Evolutionary conservation across 495 filamentous ascomycete genomes (phyloP), one percentile per base, ranked within the genome.

Genomic region (Penicillium turbatum): DNA sequence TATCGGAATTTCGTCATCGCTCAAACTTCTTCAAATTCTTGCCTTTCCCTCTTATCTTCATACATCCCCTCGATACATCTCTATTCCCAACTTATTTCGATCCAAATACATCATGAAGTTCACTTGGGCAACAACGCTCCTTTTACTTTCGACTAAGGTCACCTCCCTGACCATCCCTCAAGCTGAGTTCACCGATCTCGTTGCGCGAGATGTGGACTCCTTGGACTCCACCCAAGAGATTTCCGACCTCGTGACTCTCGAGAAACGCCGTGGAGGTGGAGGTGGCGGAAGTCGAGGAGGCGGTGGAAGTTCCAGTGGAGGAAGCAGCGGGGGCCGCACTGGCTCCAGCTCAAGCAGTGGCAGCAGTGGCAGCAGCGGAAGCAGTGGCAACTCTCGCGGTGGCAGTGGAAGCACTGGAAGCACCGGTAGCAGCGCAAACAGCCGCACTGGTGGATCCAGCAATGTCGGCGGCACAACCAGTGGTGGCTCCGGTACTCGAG

Each of bases 401-500:
- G 57, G 60, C 26, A 54, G 63, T 37, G 67, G 60, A 15, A 49
- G 58, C 10, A 60, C 57, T 8, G 48, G 61, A 32, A 52, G 60
- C 17, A 24, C 21, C 21, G 21, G 21, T 4, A 24, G 21, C 21
- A 24, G 21, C 21, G 21, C n/a, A n/a, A n/a, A n/a, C n/a, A 46
- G 65, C 6, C 54, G 61, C 40, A 60, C 53, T 26, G 64, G 61
- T 27, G 55, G 58, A 15, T 54, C 61, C 17, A 71, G 64, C 56
- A 85, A 80, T 51, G 39, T 67, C 30, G 90, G 89, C 50, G 89
- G 89, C 32, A 56, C 72, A 15, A 85, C 86, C n/a, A 78, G 62
- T 11, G 72, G 71, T 31, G 88, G 89, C 36, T 86, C 81, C n/a
- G 86, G 87, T 3, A 51, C 49, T 31, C 37, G 49, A 16, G 39